Base-by-base conservation (phyloP, 2,329 filamentous ascomycete genomes). In the Pseudogymnoascus sp. region DNA sequence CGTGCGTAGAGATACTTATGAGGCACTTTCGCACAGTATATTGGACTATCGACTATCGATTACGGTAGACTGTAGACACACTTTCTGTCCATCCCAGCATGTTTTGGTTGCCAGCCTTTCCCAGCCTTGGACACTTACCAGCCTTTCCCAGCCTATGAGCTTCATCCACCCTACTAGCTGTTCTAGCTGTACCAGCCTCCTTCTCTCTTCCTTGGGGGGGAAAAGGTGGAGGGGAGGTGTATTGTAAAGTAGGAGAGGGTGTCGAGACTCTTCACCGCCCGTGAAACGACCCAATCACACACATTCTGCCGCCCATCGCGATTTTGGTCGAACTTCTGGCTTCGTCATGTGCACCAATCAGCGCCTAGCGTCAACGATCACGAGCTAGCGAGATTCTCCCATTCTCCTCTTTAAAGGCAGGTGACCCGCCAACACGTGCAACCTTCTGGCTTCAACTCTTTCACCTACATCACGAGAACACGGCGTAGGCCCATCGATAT, bases 271-370 rank as follows among this genome's bases (percentile, higher is more conserved):
- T 26, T 47, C 42, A 47, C 42, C 42, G 42, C 21, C 42, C 42
- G 7, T n/a, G 9, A 9, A 3, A 2, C 13, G 2, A 47, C 5
- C 42, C 42, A 47, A 47, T 47, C 42, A 47, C 8, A 26, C 2
- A 7, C 21, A 23, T 47, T 47, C 42, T 47, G 42, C 42, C 42
- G 42, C 4, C 28, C 50, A 57, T 57, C 50, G 28, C 50, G 50
- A 57, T 57, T 57, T 57, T 17, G 28, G 28, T 57, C 50, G 2
- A 33, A 33, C 13, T 21, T 33, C 50, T 57, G 50, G 28, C 50
- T 57, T 57, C 50, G 50, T 57, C 50, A 57, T 57, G 50, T 57
- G 50, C 50, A 35, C 50, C 50, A 57, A 57, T 57, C 50, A 57
- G 3, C 50, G 28, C 33, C 50, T 57, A 57, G 50, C 50, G 50